These are phyloP conservation scores for Furcasterigmium sp. DNA, from an alignment of 2,329 filamentous ascomycete genomes.

Conservation along the genomic window DNA sequence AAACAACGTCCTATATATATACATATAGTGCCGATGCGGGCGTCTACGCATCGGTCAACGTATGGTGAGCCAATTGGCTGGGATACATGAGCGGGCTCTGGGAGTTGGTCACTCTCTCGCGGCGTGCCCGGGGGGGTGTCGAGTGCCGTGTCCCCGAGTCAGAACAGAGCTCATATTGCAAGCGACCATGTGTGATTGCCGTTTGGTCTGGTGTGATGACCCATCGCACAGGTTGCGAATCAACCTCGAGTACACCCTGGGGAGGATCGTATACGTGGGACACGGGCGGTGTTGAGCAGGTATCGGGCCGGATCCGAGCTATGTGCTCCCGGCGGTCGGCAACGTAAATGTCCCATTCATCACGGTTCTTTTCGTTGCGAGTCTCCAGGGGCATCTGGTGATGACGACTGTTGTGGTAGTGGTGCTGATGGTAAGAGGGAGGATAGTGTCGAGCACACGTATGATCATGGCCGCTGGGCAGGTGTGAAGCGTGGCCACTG, in stretches of 20 bases:
- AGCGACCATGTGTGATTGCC: background rate
- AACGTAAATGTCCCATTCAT: conserved; percentile 11
- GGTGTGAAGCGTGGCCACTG: conserved; percentile 5
- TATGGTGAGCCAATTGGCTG: conserved; percentile 20
- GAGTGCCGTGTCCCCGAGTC: conserved; percentile 2
- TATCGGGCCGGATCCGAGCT: conserved; percentile 3
- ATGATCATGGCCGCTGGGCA: conserved; percentile 5
- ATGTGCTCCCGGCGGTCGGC: conserved; percentile 10
- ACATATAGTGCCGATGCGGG: conserved; percentile 1
- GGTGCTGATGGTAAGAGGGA: conserved; percentile 4
- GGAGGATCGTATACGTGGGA: conserved; percentile 9
- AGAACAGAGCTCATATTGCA: background rate
- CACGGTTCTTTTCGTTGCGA: conserved; percentile 3
- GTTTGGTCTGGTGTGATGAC: background rate
- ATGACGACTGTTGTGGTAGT: conserved; percentile 4
- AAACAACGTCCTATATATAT: conserved; percentile 6
- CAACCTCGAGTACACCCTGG: conserved; percentile 3
- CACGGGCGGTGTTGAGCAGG: conserved; percentile 5
- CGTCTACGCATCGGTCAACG: conserved; percentile 17
- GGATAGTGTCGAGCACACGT: conserved; percentile 2
- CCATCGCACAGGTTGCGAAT: background rate
- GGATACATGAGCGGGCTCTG: conserved; percentile 6
- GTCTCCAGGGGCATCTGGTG: conserved; percentile 1
- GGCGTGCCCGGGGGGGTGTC: conserved; percentile 1
- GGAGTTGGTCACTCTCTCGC: background rate